These are phyloP conservation scores for Stagonosporopsis cucurbitacearum DNA, from an alignment of 2,329 filamentous ascomycete genomes.

Conservation along the genomic window DNA sequence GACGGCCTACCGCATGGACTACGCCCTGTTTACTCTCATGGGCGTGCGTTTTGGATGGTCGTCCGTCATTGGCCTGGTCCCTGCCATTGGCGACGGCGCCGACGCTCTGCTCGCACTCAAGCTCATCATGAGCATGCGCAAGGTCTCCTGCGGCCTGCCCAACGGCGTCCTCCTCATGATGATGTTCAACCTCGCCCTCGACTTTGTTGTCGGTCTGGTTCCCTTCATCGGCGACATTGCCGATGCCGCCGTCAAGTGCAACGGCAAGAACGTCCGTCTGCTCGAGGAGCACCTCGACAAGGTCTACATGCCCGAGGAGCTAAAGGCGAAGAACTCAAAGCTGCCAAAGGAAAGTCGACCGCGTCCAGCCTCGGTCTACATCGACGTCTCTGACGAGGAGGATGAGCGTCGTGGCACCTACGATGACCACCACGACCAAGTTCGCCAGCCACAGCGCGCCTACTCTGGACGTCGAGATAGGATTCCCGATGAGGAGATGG, in stretches of 20 bases:
- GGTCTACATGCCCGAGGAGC: conserved; percentile 62
- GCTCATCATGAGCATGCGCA: conserved; percentile 74
- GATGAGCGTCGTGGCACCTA: conserved; percentile 35
- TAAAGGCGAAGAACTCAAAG: conserved; percentile 28
- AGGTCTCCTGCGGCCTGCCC: conserved; percentile 79
- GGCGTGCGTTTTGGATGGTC: conserved; percentile 90
- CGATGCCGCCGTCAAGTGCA: conserved; percentile 76
- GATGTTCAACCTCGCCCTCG: conserved; percentile 78
- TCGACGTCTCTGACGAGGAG: conserved; percentile 53
- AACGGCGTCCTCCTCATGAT: conserved; percentile 68
- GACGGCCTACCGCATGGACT: conserved; percentile 84
- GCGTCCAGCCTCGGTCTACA: conserved; percentile 55
- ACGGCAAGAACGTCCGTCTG: conserved; percentile 75
- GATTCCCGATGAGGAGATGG: conserved; percentile 44
- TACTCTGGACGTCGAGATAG: conserved; percentile 38
- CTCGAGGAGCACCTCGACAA: conserved; percentile 72
- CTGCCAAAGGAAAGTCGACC: conserved; percentile 35
- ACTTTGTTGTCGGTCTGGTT: conserved; percentile 76
- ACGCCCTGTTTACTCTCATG: conserved; percentile 79
- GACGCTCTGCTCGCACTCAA: conserved; percentile 62
- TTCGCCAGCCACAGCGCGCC: conserved; percentile 38
- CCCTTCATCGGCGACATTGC: conserved; percentile 78
- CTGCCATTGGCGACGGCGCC: conserved; percentile 65
- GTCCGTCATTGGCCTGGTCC: conserved; percentile 82
- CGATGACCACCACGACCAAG: conserved; percentile 32